Conservation (phyloP, 495 filamentous ascomycete species). For the Lepraria neglecta region DNA sequence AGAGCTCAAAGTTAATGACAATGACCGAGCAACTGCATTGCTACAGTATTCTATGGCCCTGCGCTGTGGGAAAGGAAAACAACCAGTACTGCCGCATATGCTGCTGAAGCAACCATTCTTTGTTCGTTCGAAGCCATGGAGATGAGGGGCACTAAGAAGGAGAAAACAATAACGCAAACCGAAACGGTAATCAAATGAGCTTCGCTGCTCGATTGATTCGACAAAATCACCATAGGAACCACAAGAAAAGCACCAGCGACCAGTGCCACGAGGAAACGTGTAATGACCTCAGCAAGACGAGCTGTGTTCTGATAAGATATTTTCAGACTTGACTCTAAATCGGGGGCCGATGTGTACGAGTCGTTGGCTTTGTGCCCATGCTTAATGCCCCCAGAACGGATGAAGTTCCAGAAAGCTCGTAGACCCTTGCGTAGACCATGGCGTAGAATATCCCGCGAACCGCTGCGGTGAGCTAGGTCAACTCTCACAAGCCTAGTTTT, state of each 20-base stretch:
- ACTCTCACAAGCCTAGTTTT: constrained; percentile 27
- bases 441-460: constrained; percentile 20
- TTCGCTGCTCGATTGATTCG: constrained; percentile 18
- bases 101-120: constrained; percentile 31
- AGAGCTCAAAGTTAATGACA: no score
- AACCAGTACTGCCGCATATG: constrained; percentile 30
- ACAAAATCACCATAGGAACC: constrained; percentile 24
- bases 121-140: constrained; percentile 29
- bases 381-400: constrained; percentile 7
- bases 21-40: background rate
- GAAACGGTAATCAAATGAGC: constrained; percentile 21
- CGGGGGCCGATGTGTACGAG: background rate
- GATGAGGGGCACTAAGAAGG: constrained; percentile 25
- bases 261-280: constrained; percentile 19
- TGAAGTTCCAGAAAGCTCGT: constrained; percentile 23
- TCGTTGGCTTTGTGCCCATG: constrained; percentile 8
- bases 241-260: constrained; percentile 25
- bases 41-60: background rate
- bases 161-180: constrained; percentile 23
- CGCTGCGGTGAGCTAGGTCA: constrained; percentile 19
- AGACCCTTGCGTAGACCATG: constrained; percentile 21
- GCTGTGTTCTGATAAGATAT: constrained; percentile 26
- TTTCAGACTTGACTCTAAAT: constrained; percentile 13
- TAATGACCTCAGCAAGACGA: constrained; percentile 23
- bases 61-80: constrained; percentile 26